Base-by-base conservation (phyloP, 106 monocot species). In the Dioscorea zingiberensis region DNA sequence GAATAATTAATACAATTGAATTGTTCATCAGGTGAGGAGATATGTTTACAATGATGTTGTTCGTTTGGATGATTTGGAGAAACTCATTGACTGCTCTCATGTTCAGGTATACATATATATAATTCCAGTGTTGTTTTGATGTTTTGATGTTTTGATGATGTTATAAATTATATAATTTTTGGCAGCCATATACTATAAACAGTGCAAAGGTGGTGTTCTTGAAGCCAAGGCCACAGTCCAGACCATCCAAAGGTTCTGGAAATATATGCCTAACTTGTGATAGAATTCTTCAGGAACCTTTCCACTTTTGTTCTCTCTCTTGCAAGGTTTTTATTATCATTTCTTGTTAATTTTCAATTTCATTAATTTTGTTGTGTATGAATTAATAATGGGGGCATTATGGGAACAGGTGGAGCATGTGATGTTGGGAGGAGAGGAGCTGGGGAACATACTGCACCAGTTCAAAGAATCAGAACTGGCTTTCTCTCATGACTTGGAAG, bases 11-110 rank as follows among this genome's bases (percentile, higher is more conserved):
- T n/a, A n/a, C n/a, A n/a, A n/a, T n/a, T n/a, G n/a, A n/a, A n/a
- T n/a, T n/a, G n/a, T n/a, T n/a, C n/a, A n/a, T n/a, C 44, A 87
- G 87, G 93, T 93, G 55, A 68, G 93, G 47, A 69, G 93, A 28
- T 93, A 93, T 26, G 93, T 93, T 27, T 93, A 93, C 73, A 77
- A 93, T 66, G 93, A 93, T 48, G 93, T 93, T 17, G 93, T 93
- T 56, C 74, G 93, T 48, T 67, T 93, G 62, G 93, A 81, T 44
- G 93, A 93, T 76, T 80, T 93, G 13, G 93, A 93, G 74, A 93
- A 85, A 73, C 83, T 93, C 27, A 85, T 93, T 17, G 88, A 93
- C 47, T 93, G 93, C 77, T 82, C 93, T n/a, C 79, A 71, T 59
- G 93, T 93, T 68, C 93, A 93, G 93, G 93, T 51, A 51, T 51